Base-by-base conservation (phyloP, 2,329 filamentous ascomycete genomes). In the Polytolypa hystricis region DNA sequence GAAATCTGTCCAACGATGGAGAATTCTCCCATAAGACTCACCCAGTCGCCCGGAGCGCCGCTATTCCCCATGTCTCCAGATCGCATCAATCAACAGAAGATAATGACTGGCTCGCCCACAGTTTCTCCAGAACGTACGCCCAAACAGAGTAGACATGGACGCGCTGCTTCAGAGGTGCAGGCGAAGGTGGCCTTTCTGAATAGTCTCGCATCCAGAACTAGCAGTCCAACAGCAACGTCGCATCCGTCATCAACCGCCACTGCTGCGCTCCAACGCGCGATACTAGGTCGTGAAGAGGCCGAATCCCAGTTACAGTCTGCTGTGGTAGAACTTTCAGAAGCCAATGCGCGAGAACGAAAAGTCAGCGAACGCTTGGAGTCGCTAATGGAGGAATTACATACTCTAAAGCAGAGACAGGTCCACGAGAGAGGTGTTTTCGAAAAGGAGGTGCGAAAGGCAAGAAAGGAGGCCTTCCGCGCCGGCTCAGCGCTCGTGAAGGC, bases 381-480 rank as follows among this genome's bases (percentile, higher is more conserved):
- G 6, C 47, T 64, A 33, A 45, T 74, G 52, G 71, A 71, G 46
- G 71, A 75, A 47, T 53, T 71, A 23, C 61, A 68, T 21, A 57
- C 60, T 8, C 57, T 64, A 10, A 73, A 73, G 48, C 65, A 69
- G 44, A 61, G 69, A 25, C 62, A 70, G 41, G 54, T 53, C 9
- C 61, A 67, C 37, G 63, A 67, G 44, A 54, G 65, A 42, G 47
- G 56, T 2, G 51, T 73, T 5, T 74, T 72, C 43, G 70, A 75
- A 44, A 74, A 74, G 43, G 72, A 76, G 47, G 62, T 74, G 20
- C 59, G 70, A 30, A 66, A 66, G 35, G 61, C 67, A 27, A 60
- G 69, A 12, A 76, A 75, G 50, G 71, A 75, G 46, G 70, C 71
- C 1, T 74, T 74, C 48, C 72, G 70, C 34, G 66, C 70, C 5